phyloP scores from a whole-genome alignment of 371 early-diverging fungal genomes.

The Mortierella sp. region DNA sequence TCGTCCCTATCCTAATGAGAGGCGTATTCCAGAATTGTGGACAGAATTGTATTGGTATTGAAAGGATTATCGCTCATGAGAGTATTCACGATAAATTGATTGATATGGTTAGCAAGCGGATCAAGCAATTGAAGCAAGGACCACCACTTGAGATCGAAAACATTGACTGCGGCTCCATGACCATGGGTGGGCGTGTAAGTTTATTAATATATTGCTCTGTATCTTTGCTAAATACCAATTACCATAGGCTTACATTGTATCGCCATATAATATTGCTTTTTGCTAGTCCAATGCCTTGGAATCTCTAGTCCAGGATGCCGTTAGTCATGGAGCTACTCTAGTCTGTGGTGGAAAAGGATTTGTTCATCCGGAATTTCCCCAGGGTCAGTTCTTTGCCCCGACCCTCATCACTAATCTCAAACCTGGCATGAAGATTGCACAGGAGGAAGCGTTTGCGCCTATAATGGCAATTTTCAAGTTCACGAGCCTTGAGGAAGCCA shows the following conservation, averaged over 20 bases:
- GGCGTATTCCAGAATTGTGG: slow-evolving; percentile 89
- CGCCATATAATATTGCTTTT: background rate
- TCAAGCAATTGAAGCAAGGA: slow-evolving; percentile 76
- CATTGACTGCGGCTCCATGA: slow-evolving; percentile 87
- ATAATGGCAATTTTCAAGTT: slow-evolving; percentile 87
- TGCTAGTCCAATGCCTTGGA: slow-evolving; percentile 27
- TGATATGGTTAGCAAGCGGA: slow-evolving; percentile 65
- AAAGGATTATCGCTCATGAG: slow-evolving; percentile 79
- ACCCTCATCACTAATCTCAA: slow-evolving; percentile 85
- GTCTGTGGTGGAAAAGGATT: slow-evolving; percentile 77
- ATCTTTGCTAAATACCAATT: background rate
- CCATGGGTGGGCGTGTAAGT: slow-evolving; percentile 72
- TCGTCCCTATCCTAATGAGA: slow-evolving; percentile 81
- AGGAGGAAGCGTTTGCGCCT: slow-evolving; percentile 87
- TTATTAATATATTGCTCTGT: background rate
- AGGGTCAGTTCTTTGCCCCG: slow-evolving; percentile 86
- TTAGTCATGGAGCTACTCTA: slow-evolving; percentile 81
- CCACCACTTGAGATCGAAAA: slow-evolving; percentile 75
- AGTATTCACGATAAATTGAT: slow-evolving; percentile 79
- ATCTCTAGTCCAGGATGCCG: slow-evolving; percentile 69
- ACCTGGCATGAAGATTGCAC: slow-evolving; percentile 79
- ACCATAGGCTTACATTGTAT: background rate
- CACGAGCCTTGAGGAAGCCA: slow-evolving; percentile 76
- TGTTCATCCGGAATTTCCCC: slow-evolving; percentile 73
- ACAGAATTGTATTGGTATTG: slow-evolving; percentile 89